These are phyloP conservation scores for Linnemannia exigua DNA, from an alignment of 192 early-diverging fungal genomes.

Conservation along the genomic window DNA sequence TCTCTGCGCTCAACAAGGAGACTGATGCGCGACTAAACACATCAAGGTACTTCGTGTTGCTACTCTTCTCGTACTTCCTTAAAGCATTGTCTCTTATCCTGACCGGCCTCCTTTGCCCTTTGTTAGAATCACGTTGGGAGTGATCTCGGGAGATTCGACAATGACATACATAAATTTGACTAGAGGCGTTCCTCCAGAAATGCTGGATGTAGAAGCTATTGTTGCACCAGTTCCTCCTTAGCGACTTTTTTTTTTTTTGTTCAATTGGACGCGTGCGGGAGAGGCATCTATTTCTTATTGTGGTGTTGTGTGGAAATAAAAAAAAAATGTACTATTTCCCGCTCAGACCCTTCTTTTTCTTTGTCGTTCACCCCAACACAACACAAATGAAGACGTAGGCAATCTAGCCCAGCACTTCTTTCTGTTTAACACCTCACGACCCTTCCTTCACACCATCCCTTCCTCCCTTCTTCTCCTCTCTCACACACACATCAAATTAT, in stretches of 20 bases:
- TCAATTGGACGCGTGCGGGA: background rate
- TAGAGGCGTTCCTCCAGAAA: slow-evolving; percentile 17
- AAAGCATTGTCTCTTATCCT: background rate
- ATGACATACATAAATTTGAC: slow-evolving; percentile 38
- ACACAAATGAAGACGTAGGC: background rate
- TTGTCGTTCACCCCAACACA: background rate
- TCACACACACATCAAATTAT: background rate
- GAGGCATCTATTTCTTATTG: background rate
- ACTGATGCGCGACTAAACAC: slow-evolving; percentile 24
- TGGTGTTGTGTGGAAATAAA: background rate
- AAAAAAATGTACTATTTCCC: background rate
- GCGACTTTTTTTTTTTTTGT: background rate
- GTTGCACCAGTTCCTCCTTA: background rate
- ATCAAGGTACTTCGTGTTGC: slow-evolving; percentile 21
- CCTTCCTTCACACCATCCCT: background rate
- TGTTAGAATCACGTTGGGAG: slow-evolving; percentile 33
- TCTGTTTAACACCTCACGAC: background rate
- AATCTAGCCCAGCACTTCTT: background rate
- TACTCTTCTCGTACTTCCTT: background rate
- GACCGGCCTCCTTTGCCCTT: background rate
- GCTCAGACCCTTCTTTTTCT: background rate
- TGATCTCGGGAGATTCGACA: slow-evolving; percentile 33
- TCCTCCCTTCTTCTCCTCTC: too few species aligned
- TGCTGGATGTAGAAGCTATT: background rate
- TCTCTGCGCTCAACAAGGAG: slow-evolving; percentile 13